Conservation (phyloP, 768 basidiomycete genomes). For the Lactarius psammicola region DNA sequence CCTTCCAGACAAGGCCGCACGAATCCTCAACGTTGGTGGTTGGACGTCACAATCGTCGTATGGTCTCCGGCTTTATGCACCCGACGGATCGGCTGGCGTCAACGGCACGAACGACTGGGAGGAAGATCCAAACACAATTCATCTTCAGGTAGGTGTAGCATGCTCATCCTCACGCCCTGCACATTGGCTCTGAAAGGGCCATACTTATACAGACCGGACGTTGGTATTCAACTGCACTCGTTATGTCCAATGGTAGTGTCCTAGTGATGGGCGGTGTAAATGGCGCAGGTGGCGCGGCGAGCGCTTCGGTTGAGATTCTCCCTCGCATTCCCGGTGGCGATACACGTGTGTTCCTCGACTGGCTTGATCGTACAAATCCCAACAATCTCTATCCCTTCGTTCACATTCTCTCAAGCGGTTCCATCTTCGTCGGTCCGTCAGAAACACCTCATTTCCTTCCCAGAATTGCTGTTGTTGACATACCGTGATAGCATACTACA, state of each 20-base stretch:
- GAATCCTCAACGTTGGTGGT: constrained; percentile 64
- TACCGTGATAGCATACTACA: constrained; percentile 59
- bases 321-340: constrained; percentile 64
- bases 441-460: background rate
- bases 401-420: constrained; percentile 63
- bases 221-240: constrained; percentile 70
- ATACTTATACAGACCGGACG: constrained; percentile 47
- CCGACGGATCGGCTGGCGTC: constrained; percentile 62
- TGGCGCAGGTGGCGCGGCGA: constrained; percentile 62
- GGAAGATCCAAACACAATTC: constrained; percentile 57
- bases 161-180: background rate
- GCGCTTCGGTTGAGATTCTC: constrained; percentile 69
- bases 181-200: background rate
- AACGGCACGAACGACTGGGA: constrained; percentile 81
- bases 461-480: background rate
- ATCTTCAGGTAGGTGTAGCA: constrained; percentile 52
- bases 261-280: constrained; percentile 75
- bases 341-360: constrained; percentile 61
- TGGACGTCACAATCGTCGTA: constrained; percentile 71
- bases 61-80: constrained; percentile 73
- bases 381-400: constrained; percentile 81
- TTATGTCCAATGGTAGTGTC: constrained; percentile 71
- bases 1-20: constrained; percentile 69
- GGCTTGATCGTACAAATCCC: constrained; percentile 69
- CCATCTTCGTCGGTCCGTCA: constrained; percentile 64